Evolutionary conservation across 2,329 filamentous ascomycete species (phyloP), one percentile per base, ranked within the genome.

Genomic region (Aspergillus spinulosporus): DNA sequence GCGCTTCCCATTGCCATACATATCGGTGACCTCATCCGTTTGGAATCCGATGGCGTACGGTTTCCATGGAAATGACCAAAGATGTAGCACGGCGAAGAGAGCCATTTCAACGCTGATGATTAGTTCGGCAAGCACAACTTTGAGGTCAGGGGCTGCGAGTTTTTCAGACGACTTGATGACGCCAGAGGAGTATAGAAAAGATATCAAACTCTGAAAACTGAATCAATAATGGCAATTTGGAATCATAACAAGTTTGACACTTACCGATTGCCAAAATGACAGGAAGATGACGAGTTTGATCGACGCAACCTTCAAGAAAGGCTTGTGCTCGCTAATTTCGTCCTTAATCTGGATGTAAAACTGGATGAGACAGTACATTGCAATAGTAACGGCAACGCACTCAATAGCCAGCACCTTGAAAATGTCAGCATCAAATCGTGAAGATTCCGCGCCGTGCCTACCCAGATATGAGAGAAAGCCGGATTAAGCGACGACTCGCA

Each of bases 251-350:
- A n/a, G 8, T 4, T 4, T 9, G 29, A 29, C 46, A 63, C 75
- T 62, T 66, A 81, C 78, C 32, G 77, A 79, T 68, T 96, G 91
- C 91, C 91, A 96, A 73, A 95, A 95, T 36, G 88, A 92, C 64
- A 96, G 82, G 78, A 96, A 96, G 67, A 96, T 91, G 68, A 95
- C 90, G 29, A 95, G 81, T 74, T 96, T 96, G 75, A 96, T 94
- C 66, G 90, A 88, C 15, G 91, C 69, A 28, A 96, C 86, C 73
- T 96, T 96, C 62, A 93, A 74, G 62, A 93, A 88, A 0, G 90
- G 88, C 15, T 77, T 80, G 68, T 95, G 84, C 52, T 87, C 82
- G 5, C 81, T 80, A 28, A 96, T 80, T 57, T 89, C 84, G 1
- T 80, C 75, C 60, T 84, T 86, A 45, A 94, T 79, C 72, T 95